Percentiles rank a stretch among this genome's conserved stretches.
Conservation (phyloP, 208 protist species). For the Leishmania aethiopica region DNA sequence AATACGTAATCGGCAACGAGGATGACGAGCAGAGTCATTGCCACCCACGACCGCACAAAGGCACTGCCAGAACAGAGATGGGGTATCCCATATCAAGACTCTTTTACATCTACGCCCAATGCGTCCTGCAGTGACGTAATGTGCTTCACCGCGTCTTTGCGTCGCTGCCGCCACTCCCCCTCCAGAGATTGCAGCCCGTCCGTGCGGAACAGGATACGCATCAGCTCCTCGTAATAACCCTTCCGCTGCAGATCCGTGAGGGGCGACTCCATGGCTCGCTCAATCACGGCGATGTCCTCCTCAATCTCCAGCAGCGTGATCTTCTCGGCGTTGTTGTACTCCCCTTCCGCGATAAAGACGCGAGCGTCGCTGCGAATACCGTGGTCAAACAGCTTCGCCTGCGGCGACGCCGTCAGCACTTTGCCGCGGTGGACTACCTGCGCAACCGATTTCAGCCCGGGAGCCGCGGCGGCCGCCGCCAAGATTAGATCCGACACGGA, state of each 20-base stretch:
- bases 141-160: conserved; percentile 65
- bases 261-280: conserved; percentile 14
- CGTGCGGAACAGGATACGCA: conserved; percentile 80
- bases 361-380: conserved; percentile 55
- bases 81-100: neutral
- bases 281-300: conserved; percentile 45
- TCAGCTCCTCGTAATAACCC: conserved; percentile 84
- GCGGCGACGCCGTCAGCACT: conserved; percentile 32
- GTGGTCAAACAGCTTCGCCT: conserved; percentile 50
- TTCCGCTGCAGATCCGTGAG: conserved; percentile 50
- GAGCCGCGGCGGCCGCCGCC: conserved; percentile 29
- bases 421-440: conserved; percentile 74
- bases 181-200: conserved; percentile 74
- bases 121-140: conserved; percentile 69
- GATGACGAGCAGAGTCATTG: neutral
- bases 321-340: conserved; percentile 51
- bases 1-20: neutral
- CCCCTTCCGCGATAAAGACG: conserved; percentile 62
- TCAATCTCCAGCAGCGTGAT: conserved; percentile 75
- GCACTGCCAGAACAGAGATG: conserved; percentile 6
- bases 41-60: neutral
- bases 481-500: conserved; percentile 58
- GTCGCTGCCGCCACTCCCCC: conserved; percentile 49
- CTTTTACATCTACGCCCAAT: conserved; percentile 37
- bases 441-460: conserved; percentile 27